Base-by-base conservation (phyloP, 1,284 basidiomycete species). In the Coniferiporia weirii region DNA sequence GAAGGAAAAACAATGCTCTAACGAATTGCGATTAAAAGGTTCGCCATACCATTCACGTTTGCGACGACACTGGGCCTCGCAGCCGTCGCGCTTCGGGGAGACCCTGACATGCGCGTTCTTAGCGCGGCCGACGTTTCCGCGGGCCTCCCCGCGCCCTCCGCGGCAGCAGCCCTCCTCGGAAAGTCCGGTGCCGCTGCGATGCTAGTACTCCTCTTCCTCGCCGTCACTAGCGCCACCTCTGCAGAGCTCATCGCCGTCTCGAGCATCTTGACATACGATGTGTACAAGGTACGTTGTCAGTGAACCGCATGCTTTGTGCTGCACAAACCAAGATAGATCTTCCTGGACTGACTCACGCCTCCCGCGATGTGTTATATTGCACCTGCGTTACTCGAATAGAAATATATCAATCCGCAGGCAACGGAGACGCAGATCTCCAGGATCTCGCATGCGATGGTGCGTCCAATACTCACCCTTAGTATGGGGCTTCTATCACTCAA, bases 231-330 rank as follows among this genome's bases (percentile, higher is more conserved):
- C 15, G 91, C 93, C 0, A 88, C 88, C 17, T 87, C 87, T 20
- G 94, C 95, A 3, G 94, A 98, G 72, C 80, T 95, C 55, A 95
- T 96, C 65, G 94, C 94, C 0, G 89, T 92, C 1, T 90, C 87
- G 4, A 84, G 84, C 0, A 68, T 94, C 57, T 68, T 93, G 66
- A 93, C 92, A 0, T 94, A 92, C 67, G 92, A 94, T 71, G 78
- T 89, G 47, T 84, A 83, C 73, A 79, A 77, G 70, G 73, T 73
- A 48, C 12, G 66, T 43, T 52, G 32, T 4, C 17, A 36, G 35
- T 27, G 43, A 27, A 13, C 27, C 22, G 46, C 35, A 40, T 27
- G 51, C 51, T 19, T 10, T n/a, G 8, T 27, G 38, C 8, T 40
- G 8, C 12, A 9, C 38, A 10, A 40, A 40, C 15, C 8, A 15